phyloP scores from a whole-genome alignment of 768 basidiomycete genomes.

The Gymnopilus junonius region DNA sequence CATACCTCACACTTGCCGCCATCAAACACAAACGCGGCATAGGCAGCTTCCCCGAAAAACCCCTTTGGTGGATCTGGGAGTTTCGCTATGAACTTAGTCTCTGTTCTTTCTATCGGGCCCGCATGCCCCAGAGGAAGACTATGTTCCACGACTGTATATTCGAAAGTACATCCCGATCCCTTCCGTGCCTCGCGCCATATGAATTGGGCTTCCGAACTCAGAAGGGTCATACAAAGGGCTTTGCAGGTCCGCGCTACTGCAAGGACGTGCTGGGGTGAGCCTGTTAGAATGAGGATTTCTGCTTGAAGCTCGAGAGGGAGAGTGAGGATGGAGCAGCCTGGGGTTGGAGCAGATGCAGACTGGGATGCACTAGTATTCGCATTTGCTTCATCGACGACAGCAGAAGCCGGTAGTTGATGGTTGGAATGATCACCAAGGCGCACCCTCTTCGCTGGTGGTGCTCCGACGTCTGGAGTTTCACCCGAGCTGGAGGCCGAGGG shows the following conservation, averaged over 20 bases:
- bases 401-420: background rate
- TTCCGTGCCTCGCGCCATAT: slow-evolving; percentile 65
- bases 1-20: slow-evolving; percentile 53
- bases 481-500: too few relatives aligned
- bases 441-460: background rate
- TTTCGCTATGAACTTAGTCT: background rate
- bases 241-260: slow-evolving; percentile 63
- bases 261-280: slow-evolving; percentile 58
- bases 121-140: background rate
- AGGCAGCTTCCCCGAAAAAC: slow-evolving; percentile 56
- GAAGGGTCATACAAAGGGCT: slow-evolving; percentile 54
- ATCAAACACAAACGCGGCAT: slow-evolving; percentile 70
- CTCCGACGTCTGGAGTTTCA: background rate
- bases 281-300: slow-evolving; percentile 58
- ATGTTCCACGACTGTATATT: background rate
- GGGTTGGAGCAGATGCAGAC: background rate
- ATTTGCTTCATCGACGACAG: background rate
- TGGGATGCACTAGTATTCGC: background rate
- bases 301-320: slow-evolving; percentile 69
- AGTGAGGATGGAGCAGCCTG: slow-evolving; percentile 9
- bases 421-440: background rate
- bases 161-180: slow-evolving; percentile 10
- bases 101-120: background rate
- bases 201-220: slow-evolving; percentile 46
- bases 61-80: slow-evolving; percentile 26